phyloP scores from a whole-genome alignment of 2,329 filamentous ascomycete genomes.

The Coleophoma eucalyptorum region DNA sequence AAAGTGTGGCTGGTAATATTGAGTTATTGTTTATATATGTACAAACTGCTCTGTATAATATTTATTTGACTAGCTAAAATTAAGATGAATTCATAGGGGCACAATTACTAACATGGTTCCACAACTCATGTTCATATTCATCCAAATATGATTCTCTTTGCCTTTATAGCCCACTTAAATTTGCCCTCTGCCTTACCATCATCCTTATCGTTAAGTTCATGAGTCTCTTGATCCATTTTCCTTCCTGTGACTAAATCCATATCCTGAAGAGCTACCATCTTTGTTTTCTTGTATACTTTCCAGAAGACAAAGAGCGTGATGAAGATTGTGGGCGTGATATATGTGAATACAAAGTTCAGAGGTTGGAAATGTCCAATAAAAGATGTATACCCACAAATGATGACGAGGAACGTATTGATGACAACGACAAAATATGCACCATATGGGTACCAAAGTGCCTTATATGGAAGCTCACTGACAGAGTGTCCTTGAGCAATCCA shows the following conservation, averaged over 20 bases:
- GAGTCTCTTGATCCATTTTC: not conserved
- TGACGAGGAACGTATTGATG: constrained; percentile 44
- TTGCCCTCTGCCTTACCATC: not conserved
- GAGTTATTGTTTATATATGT: too few relatives aligned
- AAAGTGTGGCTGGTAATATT: too few relatives aligned
- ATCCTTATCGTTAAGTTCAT: not conserved
- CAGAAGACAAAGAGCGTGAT: constrained; percentile 39
- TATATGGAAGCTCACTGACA: constrained; percentile 41
- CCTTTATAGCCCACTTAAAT: not conserved
- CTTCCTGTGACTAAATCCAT: not conserved
- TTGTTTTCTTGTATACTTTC: constrained; percentile 33
- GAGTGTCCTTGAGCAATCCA: constrained; percentile 31
- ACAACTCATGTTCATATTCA: not conserved
- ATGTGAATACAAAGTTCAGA: constrained; percentile 59
- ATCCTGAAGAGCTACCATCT: not conserved
- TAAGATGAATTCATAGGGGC: too few relatives aligned
- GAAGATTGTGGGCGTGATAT: constrained; percentile 53
- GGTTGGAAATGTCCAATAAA: constrained; percentile 48
- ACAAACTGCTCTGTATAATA: too few relatives aligned
- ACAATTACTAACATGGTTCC: not conserved
- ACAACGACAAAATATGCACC: constrained; percentile 45
- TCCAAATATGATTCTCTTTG: not conserved
- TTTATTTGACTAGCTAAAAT: too few relatives aligned
- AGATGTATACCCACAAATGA: constrained; percentile 49
- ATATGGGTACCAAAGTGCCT: constrained; percentile 35